Conservation (phyloP, 2,329 filamentous ascomycete species). For the Beauveria bassiana region DNA sequence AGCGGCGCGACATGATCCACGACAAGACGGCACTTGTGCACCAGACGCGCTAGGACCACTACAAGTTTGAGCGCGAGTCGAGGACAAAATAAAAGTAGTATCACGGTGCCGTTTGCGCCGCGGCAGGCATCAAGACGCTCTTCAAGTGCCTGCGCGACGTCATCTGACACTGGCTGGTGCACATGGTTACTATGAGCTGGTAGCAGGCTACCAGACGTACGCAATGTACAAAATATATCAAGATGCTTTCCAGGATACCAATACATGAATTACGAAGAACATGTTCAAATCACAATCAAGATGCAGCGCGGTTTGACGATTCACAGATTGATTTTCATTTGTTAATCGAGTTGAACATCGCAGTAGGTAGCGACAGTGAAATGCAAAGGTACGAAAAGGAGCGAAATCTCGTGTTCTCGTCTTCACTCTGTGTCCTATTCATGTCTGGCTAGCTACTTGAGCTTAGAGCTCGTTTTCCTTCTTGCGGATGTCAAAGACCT, state of each 20-base stretch:
- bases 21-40: no score
- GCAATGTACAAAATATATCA: not conserved
- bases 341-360: not conserved
- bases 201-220: not conserved
- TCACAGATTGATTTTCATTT: not conserved
- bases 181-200: constrained; percentile 3
- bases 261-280: not conserved
- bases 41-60: no score
- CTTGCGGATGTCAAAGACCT: constrained; percentile 70
- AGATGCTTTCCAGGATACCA: not conserved
- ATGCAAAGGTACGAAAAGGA: not conserved
- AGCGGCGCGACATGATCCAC: no score
- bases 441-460: not conserved
- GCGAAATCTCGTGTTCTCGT: not conserved
- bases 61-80: no score
- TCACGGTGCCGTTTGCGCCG: no score
- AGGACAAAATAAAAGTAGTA: no score
- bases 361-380: constrained; percentile 5
- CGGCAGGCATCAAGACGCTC: not conserved
- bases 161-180: not conserved
- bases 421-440: not conserved
- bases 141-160: constrained; percentile 1
- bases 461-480: constrained; percentile 60
- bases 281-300: not conserved
- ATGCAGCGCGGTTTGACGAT: not conserved